Evolutionary conservation across 1,284 basidiomycete species (phyloP).

Genomic region (Boletellus dicymbophilus): DNA sequence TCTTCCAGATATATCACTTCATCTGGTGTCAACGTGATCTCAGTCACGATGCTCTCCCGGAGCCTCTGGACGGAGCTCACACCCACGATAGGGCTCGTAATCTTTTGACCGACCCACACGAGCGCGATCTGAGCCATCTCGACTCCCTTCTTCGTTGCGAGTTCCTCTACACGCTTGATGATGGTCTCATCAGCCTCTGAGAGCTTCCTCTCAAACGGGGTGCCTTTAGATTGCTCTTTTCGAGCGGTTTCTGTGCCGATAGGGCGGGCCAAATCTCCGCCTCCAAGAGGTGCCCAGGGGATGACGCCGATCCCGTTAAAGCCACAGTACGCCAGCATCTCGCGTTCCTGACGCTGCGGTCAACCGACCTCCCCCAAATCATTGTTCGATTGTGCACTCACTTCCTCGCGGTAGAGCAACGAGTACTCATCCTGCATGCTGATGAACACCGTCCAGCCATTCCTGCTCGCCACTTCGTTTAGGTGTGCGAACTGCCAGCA

Average conservation of each 20-base stretch:
- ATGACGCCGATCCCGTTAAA: constrained; percentile 48
- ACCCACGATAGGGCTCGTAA: constrained; percentile 42
- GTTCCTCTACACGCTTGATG: constrained; percentile 42
- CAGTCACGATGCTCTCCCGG: constrained; percentile 22
- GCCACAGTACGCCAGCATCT: constrained; percentile 49
- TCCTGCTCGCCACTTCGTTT: constrained; percentile 38
- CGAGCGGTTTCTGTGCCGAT: constrained; percentile 29
- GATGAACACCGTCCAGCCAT: constrained; percentile 41
- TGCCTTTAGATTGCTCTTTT: constrained; percentile 23
- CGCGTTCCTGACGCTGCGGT: constrained; percentile 39
- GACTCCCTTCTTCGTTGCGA: constrained; percentile 38
- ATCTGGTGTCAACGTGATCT: constrained; percentile 23
- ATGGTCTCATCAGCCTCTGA: constrained; percentile 37
- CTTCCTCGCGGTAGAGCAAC: constrained; percentile 44
- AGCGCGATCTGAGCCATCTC: constrained; percentile 46
- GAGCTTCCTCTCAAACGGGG: constrained; percentile 26
- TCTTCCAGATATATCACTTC: constrained; percentile 32
- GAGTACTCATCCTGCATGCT: constrained; percentile 45
- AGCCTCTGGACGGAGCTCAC: constrained; percentile 25
- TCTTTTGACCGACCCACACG: constrained; percentile 39
- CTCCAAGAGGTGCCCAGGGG: constrained; percentile 41
- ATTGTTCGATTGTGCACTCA: no score
- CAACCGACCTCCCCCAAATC: not conserved
- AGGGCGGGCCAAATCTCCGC: constrained; percentile 42
- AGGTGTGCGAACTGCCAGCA: constrained; percentile 45